Conservation (phyloP, 2,329 filamentous ascomycete species). For the Claviceps africana region DNA sequence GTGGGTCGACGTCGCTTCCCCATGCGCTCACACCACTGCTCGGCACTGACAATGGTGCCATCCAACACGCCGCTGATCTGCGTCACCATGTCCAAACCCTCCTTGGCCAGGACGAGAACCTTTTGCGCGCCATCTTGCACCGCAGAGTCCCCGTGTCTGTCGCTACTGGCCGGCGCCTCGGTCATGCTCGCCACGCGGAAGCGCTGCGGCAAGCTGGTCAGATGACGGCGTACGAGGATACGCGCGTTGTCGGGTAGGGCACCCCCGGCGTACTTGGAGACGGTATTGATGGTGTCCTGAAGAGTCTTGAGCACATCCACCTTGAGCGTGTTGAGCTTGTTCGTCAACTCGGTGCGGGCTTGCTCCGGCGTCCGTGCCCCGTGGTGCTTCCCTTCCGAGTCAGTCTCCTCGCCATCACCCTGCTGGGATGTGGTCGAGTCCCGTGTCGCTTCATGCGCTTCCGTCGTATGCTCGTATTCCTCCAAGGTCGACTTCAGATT, state of each 20-base stretch:
- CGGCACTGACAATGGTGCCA: slow-evolving; percentile 78
- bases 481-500: slow-evolving; percentile 64
- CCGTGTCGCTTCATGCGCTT: slow-evolving; percentile 7
- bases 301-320: slow-evolving; percentile 64
- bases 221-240: slow-evolving; percentile 66
- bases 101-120: slow-evolving; percentile 73
- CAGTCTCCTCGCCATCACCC: slow-evolving; percentile 1
- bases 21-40: slow-evolving; percentile 76
- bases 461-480: slow-evolving; percentile 50
- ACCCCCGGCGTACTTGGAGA: slow-evolving; percentile 83
- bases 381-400: neutral
- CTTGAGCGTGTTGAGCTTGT: slow-evolving; percentile 53
- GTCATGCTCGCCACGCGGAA: slow-evolving; percentile 58
- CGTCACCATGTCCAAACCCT: slow-evolving; percentile 86
- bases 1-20: slow-evolving; percentile 29
- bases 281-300: slow-evolving; percentile 67
- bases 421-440: neutral
- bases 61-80: slow-evolving; percentile 82
- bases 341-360: slow-evolving; percentile 32
- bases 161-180: slow-evolving; percentile 13
- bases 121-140: slow-evolving; percentile 50
- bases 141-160: slow-evolving; percentile 23
- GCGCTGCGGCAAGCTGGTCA: slow-evolving; percentile 71
- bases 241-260: slow-evolving; percentile 81
- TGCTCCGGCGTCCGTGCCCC: slow-evolving; percentile 13